Evolutionary conservation across 1,284 basidiomycete species (phyloP), one percentile per base, ranked within the genome.

Genomic region (Vanrija pseudolonga): DNA sequence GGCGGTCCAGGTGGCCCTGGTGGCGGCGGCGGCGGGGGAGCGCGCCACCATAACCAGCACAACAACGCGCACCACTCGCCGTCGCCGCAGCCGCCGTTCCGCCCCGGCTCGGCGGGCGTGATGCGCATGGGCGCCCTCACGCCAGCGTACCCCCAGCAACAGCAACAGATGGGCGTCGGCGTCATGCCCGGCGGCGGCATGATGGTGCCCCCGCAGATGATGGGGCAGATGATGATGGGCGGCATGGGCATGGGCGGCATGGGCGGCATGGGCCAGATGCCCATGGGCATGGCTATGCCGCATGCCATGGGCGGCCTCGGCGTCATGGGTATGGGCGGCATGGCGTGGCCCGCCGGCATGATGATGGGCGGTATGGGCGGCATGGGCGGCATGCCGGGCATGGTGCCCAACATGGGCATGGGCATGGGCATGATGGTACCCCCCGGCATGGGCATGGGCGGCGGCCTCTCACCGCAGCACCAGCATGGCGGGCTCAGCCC

Each of bases 71-170:
- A 50, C 43, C 32, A 17, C 37, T 24, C n/a, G 28, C 8, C 45
- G 22, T 15, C 17, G 37, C 37, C 49, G 12, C 24, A 41, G 8
- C 39, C 53, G 26, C 39, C 44, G 37, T 51, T 49, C 47, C 46
- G 52, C 8, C 26, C 43, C 19, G 40, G 40, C 4, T 20, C 32
- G 23, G 46, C 26, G 12, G 44, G 45, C 19, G 48, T 60, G 19
- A 57, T 57, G 52, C 59, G 59, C 36, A 53, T 57, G 56, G 59
- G 55, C 17, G 43, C 53, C 12, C 48, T 55, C n/a, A 51, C 53
- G 15, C 47, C 53, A 1, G 46, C 53, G 9, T 47, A 23, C 43
- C 17, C 28, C 36, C 37, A 20, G 19, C 45, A 38, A 37, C 39
- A 36, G 23, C 38, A 20, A 9, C 32, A 47, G 28, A 42, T 55